These are phyloP conservation scores for Diaporthe helianthi DNA, from an alignment of 2,329 filamentous ascomycete genomes.

Conservation along the genomic window DNA sequence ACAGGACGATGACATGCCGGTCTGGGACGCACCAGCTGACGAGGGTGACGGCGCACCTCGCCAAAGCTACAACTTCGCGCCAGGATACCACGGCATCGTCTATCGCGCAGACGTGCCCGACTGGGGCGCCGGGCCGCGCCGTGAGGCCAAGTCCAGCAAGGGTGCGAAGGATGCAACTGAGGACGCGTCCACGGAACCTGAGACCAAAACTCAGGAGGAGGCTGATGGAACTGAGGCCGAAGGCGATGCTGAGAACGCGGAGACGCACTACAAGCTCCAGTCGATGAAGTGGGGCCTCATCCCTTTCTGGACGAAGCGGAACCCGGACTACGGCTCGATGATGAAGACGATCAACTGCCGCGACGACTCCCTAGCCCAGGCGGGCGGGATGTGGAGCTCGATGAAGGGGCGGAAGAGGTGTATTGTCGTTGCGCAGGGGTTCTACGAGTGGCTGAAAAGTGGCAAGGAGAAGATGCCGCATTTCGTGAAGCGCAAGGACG, in stretches of 20 bases:
- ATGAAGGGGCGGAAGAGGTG: slow-evolving; percentile 93
- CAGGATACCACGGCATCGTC: slow-evolving; percentile 83
- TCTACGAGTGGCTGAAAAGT: slow-evolving; percentile 95
- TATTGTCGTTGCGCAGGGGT: slow-evolving; percentile 86
- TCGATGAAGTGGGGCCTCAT: slow-evolving; percentile 96
- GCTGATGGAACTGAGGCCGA: background rate
- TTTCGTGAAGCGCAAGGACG: slow-evolving; percentile 82
- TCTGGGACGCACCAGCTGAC: slow-evolving; percentile 75
- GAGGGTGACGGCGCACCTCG: slow-evolving; percentile 66
- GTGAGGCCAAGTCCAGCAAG: slow-evolving; percentile 38
- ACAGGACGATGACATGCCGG: slow-evolving; percentile 75
- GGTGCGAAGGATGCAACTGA: slow-evolving; percentile 34
- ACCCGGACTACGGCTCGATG: slow-evolving; percentile 77
- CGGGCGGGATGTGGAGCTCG: slow-evolving; percentile 85
- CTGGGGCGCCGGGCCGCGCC: slow-evolving; percentile 56
- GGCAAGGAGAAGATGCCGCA: slow-evolving; percentile 84
- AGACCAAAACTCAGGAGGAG: slow-evolving; percentile 22
- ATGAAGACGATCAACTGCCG: slow-evolving; percentile 96
- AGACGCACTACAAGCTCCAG: slow-evolving; percentile 79
- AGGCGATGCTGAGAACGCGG: slow-evolving; percentile 27
- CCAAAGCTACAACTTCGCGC: slow-evolving; percentile 91
- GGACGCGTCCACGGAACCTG: background rate
- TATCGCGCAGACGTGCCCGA: slow-evolving; percentile 79
- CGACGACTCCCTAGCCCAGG: slow-evolving; percentile 79
- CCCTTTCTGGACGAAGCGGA: slow-evolving; percentile 90